Percentiles rank a stretch among this genome's conserved stretches.
phyloP scores from a whole-genome alignment of 2,329 filamentous ascomycete genomes.

The Alternaria longipes region DNA sequence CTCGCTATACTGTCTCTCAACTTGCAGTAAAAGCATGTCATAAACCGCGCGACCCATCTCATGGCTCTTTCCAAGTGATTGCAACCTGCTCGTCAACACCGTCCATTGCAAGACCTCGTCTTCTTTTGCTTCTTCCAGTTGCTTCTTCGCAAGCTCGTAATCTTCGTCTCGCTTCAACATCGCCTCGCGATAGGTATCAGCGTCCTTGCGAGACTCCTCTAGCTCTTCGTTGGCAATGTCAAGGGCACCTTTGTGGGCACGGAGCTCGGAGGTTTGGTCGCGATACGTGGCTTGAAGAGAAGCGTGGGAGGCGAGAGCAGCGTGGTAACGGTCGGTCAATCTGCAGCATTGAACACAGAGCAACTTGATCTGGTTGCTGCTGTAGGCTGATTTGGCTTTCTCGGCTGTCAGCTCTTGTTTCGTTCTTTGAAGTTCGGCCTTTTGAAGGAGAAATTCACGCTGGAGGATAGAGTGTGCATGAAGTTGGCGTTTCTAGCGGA shows the following conservation, averaged over 20 bases:
- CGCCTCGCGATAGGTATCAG: not conserved
- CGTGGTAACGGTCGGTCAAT: not conserved
- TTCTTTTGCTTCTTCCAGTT: not conserved
- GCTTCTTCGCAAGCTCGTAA: not conserved
- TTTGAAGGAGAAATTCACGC: not conserved
- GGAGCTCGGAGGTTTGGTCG: not conserved
- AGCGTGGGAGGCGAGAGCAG: not conserved
- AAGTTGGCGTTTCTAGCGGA: not conserved
- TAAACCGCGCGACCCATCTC: not conserved
- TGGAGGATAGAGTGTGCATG: not conserved
- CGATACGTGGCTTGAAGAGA: not conserved
- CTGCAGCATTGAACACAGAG: not conserved
- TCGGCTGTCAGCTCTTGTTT: not conserved
- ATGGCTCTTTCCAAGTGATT: not conserved
- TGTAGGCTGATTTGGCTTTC: not conserved
- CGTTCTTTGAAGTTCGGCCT: not conserved
- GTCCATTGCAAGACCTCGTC: not conserved
- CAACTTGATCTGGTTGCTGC: not conserved
- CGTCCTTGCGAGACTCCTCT: not conserved
- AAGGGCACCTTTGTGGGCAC: not conserved
- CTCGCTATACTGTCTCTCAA: not conserved
- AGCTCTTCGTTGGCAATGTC: not conserved
- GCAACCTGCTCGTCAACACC: not conserved
- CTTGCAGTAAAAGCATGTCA: not conserved
- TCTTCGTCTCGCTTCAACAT: not conserved